Percentiles rank a stretch among this genome's conserved stretches.
phyloP scores from a whole-genome alignment of 371 early-diverging fungal genomes.

The Phascolomyces articulosus region DNA sequence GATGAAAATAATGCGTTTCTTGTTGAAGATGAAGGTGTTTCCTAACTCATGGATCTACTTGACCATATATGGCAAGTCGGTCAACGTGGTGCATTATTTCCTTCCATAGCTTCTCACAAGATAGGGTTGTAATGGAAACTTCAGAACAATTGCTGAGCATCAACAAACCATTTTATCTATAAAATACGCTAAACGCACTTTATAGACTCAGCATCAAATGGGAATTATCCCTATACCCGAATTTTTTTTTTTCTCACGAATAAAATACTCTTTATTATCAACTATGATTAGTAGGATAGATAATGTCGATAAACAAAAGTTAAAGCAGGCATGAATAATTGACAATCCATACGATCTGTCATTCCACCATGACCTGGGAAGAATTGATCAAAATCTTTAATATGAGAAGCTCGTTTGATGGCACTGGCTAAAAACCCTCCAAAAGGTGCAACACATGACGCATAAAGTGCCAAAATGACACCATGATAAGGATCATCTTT shows the following conservation, averaged over 20 bases:
- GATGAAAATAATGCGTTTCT: too few species aligned
- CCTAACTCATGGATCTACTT: background rate
- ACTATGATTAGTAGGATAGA: background rate
- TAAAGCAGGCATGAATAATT: conserved; percentile 97
- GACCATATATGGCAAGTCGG: background rate
- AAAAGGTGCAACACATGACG: conserved; percentile 98
- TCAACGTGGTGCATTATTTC: conserved; percentile 10
- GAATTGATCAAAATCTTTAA: conserved; percentile 97
- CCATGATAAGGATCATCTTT: conserved; percentile 90
- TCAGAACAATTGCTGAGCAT: background rate
- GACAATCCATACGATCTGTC: conserved; percentile 98
- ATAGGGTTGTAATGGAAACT: conserved; percentile 4
- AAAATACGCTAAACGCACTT: background rate
- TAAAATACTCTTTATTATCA: background rate
- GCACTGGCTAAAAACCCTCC: conserved; percentile 99
- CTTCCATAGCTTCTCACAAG: conserved; percentile 11
- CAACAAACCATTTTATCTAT: background rate
- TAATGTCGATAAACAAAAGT: conserved; percentile 76
- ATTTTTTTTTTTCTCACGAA: conserved; percentile 3
- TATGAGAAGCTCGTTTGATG: conserved; percentile 96
- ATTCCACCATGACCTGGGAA: conserved; percentile 99
- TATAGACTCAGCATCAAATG: background rate
- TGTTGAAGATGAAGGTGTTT: background rate
- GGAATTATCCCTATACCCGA: background rate
- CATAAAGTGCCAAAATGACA: conserved; percentile 89